Evolutionary conservation across 345 rosid species (phyloP), one percentile per base, ranked within the genome.

Genomic region (Acer yangbiense): DNA sequence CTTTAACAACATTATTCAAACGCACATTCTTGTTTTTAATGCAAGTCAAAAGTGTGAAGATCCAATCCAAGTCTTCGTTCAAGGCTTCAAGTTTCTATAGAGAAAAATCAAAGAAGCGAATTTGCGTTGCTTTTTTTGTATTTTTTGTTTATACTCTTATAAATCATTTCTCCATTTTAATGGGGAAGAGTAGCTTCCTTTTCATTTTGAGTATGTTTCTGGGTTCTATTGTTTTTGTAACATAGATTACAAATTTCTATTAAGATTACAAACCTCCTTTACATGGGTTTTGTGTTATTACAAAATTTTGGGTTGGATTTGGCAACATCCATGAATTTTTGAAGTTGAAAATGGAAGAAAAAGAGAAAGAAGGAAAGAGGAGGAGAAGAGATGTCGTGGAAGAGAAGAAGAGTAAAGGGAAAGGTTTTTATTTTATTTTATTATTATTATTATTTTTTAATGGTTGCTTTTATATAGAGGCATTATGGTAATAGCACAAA

Each of bases 1-100:
- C 61, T 55, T 18, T 18, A 55, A 55, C 61, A 18, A 14, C 61
- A 23, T 20, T 23, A 48, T 35, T 58, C 7, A 16, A 72, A 46
- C 25, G 1, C 55, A 32, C 69, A 64, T 69, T 67, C 75, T 69
- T 58, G 65, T 76, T 1, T 8, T 66, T 12, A 23, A 23, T 23
- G 25, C 25, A 23, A 23, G 25, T 23, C 25, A 23, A 23, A 23
- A 23, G 1, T 23, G 54, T 54, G 12, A 65, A 68, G 82, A 72
- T 71, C 74, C 71, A 50, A 39, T 44, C 83, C 72, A 48, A 74
- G 85, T 79, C 83, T 43, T 29, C 73, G 85, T 83, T 83, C 78
- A 71, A 81, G 76, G 64, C 74, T 35, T 23, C 8, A 16, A 57
- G 6, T 20, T 27, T 57, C 3, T 0, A 17, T 9, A 67, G 21